Conservation (phyloP, 345 rosid species). For the Eucalyptus cladocalyx region DNA sequence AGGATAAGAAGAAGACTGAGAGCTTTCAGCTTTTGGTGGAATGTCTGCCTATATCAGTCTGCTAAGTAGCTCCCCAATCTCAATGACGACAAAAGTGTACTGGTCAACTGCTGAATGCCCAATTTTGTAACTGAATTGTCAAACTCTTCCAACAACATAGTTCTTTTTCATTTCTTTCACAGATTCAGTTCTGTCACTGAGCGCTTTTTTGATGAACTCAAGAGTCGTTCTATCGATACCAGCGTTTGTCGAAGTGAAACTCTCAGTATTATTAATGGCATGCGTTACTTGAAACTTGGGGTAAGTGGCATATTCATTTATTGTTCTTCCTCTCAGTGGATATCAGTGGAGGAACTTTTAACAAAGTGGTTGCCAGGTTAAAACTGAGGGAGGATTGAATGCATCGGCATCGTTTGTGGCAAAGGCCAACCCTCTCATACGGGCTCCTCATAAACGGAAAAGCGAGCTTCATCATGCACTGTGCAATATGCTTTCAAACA, state of each 20-base stretch:
- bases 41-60: background rate
- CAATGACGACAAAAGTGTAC: background rate
- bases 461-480: constrained; percentile 97
- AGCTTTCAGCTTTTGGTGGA: background rate
- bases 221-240: constrained; percentile 75
- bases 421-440: constrained; percentile 92
- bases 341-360: background rate
- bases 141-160: background rate
- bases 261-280: constrained; percentile 90
- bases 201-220: constrained; percentile 90
- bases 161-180: constrained; percentile 1
- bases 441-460: constrained; percentile 83
- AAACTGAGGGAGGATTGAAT: constrained; percentile 93
- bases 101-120: background rate
- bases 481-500: constrained; percentile 95
- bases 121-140: background rate
- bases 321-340: background rate
- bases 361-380: constrained; percentile 55
- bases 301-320: constrained; percentile 28
- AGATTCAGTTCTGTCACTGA: constrained; percentile 99
- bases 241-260: constrained; percentile 87
- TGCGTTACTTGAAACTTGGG: constrained; percentile 98
- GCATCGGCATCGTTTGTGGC: constrained; percentile 98
- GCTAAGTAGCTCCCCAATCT: background rate
- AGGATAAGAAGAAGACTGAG: background rate